Percentiles rank a stretch among this genome's conserved stretches.
Evolutionary conservation across 2,329 filamentous ascomycete species (phyloP).

Genomic region (Aspergillus fumigatus): DNA sequence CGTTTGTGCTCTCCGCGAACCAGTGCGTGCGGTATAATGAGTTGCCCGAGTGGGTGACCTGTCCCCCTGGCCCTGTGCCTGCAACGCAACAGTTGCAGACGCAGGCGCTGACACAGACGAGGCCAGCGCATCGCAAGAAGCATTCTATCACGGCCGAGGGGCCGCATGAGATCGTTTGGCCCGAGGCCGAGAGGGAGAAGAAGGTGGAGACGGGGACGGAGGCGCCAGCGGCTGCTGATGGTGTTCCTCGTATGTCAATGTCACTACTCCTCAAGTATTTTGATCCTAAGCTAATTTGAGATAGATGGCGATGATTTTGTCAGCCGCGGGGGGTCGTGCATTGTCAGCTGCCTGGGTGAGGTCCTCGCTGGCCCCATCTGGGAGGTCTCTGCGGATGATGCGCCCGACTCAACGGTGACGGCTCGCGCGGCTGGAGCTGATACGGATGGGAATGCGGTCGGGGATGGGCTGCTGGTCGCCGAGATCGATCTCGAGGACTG

Average conservation of each 20-base stretch:
- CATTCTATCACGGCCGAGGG: conserved; percentile 34
- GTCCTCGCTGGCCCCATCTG: conserved; percentile 76
- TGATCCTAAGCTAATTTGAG: background rate
- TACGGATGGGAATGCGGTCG: conserved; percentile 28
- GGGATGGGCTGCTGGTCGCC: conserved; percentile 55
- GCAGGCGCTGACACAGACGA: background rate
- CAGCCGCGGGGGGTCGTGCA: conserved; percentile 74
- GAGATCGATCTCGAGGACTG: conserved; percentile 89
- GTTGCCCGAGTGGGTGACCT: conserved; percentile 54
- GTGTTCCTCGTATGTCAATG: background rate
- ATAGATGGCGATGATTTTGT: conserved; percentile 28
- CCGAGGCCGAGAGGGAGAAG: conserved; percentile 14
- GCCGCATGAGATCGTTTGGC: conserved; percentile 46
- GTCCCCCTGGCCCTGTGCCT: conserved; percentile 1
- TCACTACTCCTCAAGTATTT: conserved; percentile 1
- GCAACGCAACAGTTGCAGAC: background rate
- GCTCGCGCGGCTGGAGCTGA: background rate
- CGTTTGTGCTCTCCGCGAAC: conserved; percentile 81
- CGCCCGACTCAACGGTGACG: conserved; percentile 46
- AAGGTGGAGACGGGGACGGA: background rate
- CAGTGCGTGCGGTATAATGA: conserved; percentile 65
- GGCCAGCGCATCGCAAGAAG: conserved; percentile 3
- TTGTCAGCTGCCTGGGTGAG: conserved; percentile 75
- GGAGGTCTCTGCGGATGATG: conserved; percentile 51
- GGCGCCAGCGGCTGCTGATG: background rate